phyloP scores from a whole-genome alignment of 2,329 filamentous ascomycete species.

The Tolypocladium sp. region DNA sequence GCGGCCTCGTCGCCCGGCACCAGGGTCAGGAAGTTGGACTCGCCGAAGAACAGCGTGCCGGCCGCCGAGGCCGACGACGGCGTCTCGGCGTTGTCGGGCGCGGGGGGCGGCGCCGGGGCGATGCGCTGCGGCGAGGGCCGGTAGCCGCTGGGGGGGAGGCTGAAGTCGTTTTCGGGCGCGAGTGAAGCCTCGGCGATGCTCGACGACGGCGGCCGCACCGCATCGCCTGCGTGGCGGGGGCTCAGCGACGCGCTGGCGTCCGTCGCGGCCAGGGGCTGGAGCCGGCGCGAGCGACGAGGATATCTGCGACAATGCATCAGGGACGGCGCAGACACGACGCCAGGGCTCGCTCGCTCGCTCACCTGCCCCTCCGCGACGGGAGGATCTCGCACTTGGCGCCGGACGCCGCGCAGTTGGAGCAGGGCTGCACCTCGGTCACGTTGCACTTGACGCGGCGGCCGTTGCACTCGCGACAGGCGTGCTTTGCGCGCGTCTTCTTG shows the following conservation, averaged over 20 bases:
- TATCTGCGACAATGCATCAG: slow-evolving; percentile 9
- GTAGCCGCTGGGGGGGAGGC: not conserved
- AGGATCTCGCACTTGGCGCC: slow-evolving; percentile 19
- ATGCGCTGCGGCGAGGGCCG: slow-evolving; percentile 2
- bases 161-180: slow-evolving; percentile 1
- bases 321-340: not conserved
- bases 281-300: slow-evolving; percentile 11
- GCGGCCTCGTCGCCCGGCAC: slow-evolving; percentile 15
- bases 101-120: slow-evolving; percentile 2
- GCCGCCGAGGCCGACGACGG: slow-evolving; percentile 10
- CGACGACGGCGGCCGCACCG: not conserved
- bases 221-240: slow-evolving; percentile 1
- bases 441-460: slow-evolving; percentile 24
- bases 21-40: slow-evolving; percentile 28
- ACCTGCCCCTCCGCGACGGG: slow-evolving; percentile 24
- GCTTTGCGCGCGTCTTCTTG: slow-evolving; percentile 22
- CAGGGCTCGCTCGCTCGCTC: too few species aligned
- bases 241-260: slow-evolving; percentile 3
- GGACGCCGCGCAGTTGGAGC: slow-evolving; percentile 19
- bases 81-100: not conserved
- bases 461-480: slow-evolving; percentile 25
- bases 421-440: slow-evolving; percentile 23
- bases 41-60: slow-evolving; percentile 25
- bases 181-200: not conserved
- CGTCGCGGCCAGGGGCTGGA: slow-evolving; percentile 7